Conservation (phyloP, 805 yeast genomes). For the Candida yuanshanica region DNA sequence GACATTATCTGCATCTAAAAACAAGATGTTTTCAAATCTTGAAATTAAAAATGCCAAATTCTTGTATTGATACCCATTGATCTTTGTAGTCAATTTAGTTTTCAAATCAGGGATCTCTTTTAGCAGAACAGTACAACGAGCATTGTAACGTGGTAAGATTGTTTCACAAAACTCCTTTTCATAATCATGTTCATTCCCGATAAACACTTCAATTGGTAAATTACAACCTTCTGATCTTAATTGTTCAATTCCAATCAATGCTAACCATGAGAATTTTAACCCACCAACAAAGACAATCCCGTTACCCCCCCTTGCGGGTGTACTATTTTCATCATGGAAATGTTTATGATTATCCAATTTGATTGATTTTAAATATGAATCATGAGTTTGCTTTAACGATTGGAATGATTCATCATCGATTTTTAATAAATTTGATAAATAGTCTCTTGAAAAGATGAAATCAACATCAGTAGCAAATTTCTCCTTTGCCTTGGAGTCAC, state of each 20-base stretch:
- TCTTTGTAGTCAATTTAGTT: slow-evolving; percentile 38
- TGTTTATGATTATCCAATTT: slow-evolving; percentile 31
- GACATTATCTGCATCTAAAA: slow-evolving; percentile 68
- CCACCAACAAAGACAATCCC: slow-evolving; percentile 74
- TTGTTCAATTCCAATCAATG: slow-evolving; percentile 55
- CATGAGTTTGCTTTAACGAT: slow-evolving; percentile 34
- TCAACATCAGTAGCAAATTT: slow-evolving; percentile 34
- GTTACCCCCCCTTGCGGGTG: slow-evolving; percentile 31
- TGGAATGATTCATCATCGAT: slow-evolving; percentile 30
- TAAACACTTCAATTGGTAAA: slow-evolving; percentile 66
- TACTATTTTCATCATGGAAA: slow-evolving; percentile 23
- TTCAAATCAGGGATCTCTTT: slow-evolving; percentile 48
- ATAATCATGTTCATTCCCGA: slow-evolving; percentile 59
- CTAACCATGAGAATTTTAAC: slow-evolving; percentile 66
- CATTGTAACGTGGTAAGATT: slow-evolving; percentile 53
- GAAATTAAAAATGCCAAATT: slow-evolving; percentile 63
- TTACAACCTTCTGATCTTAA: slow-evolving; percentile 56
- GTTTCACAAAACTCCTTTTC: slow-evolving; percentile 61
- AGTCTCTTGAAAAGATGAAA: slow-evolving; percentile 40
- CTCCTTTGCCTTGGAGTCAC: slow-evolving; percentile 38
- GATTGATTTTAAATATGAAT: slow-evolving; percentile 27
- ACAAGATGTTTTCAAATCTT: slow-evolving; percentile 60
- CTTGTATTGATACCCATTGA: slow-evolving; percentile 61
- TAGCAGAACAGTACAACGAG: slow-evolving; percentile 57
- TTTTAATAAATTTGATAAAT: slow-evolving; percentile 38